Evolutionary conservation across 371 early-diverging fungal species (phyloP).

Genomic region (Nosema muscidifuracis): DNA sequence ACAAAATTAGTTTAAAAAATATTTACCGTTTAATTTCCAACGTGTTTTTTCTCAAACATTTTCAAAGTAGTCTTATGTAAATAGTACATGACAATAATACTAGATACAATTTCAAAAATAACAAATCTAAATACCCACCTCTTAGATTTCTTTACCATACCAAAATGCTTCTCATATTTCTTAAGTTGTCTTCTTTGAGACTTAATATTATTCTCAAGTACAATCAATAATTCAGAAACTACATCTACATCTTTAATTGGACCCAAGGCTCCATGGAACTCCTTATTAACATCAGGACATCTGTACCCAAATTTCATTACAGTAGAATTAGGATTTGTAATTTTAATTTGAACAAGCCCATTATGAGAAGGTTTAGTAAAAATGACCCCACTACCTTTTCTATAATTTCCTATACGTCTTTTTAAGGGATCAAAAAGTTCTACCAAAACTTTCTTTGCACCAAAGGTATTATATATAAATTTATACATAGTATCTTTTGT

Average conservation of each 20-base stretch:
- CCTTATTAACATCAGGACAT: conserved; percentile 41
- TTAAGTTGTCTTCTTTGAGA: conserved; percentile 42
- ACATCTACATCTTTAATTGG: conserved; percentile 42
- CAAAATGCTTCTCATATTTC: conserved; percentile 28
- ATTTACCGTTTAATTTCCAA: conserved; percentile 23
- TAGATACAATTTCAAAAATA: conserved; percentile 39
- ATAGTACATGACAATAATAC: conserved; percentile 34
- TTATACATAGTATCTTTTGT: conserved; percentile 17
- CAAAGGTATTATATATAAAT: conserved; percentile 39
- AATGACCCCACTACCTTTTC: conserved; percentile 5
- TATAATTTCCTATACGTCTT: conserved; percentile 3
- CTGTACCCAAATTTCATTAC: conserved; percentile 41
- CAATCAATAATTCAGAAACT: conserved; percentile 39
- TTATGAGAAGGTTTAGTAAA: neutral
- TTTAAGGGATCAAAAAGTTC: conserved; percentile 6
- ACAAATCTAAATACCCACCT: conserved; percentile 29
- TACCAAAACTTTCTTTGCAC: neutral
- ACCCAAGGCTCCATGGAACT: conserved; percentile 33
- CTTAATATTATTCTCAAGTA: conserved; percentile 29
- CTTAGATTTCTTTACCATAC: conserved; percentile 33
- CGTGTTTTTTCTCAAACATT: conserved; percentile 51
- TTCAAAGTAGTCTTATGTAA: conserved; percentile 44
- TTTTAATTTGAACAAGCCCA: conserved; percentile 23
- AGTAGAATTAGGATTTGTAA: conserved; percentile 28
- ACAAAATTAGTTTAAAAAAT: conserved; percentile 24